These are phyloP conservation scores for Phascolomyces articulosus DNA, from an alignment of 371 early-diverging fungal species.

Conservation along the genomic window DNA sequence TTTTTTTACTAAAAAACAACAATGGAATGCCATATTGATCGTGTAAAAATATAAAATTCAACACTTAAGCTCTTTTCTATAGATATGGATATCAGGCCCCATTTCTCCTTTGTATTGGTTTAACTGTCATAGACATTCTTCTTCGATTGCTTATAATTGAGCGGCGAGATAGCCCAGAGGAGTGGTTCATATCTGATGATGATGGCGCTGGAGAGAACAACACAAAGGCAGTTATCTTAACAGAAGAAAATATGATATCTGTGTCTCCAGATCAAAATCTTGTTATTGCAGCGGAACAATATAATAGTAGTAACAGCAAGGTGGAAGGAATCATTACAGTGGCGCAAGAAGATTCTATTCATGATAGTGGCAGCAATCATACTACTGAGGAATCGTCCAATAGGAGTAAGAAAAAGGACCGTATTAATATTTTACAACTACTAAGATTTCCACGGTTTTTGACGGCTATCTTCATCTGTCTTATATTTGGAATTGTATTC, in stretches of 20 bases:
- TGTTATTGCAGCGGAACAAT: too few relatives aligned
- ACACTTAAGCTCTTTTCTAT: conserved; percentile 45
- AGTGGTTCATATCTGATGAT: conserved; percentile 18
- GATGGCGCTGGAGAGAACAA: background rate
- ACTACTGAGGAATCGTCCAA: background rate
- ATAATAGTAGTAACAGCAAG: too few relatives aligned
- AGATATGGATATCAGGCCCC: conserved; percentile 60
- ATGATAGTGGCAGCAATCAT: background rate
- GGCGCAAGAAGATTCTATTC: too few relatives aligned
- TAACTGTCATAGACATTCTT: conserved; percentile 52
- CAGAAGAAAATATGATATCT: background rate
- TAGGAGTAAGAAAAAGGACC: background rate
- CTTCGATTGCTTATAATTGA: conserved; percentile 47
- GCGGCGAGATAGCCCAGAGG: conserved; percentile 24
- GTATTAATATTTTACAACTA: conserved; percentile 15
- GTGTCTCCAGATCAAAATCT: too few relatives aligned
- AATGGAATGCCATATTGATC: too few relatives aligned
- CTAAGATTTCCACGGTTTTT: conserved; percentile 21
- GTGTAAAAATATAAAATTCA: too few relatives aligned
- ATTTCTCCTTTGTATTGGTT: conserved; percentile 62
- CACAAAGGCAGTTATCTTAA: background rate
- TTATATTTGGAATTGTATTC: conserved; percentile 21
- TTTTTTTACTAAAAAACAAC: too few relatives aligned
- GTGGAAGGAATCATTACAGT: too few relatives aligned
- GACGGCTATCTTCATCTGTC: conserved; percentile 21